phyloP scores from a whole-genome alignment of 371 early-diverging fungal species.

The Mortierella sp. region DNA sequence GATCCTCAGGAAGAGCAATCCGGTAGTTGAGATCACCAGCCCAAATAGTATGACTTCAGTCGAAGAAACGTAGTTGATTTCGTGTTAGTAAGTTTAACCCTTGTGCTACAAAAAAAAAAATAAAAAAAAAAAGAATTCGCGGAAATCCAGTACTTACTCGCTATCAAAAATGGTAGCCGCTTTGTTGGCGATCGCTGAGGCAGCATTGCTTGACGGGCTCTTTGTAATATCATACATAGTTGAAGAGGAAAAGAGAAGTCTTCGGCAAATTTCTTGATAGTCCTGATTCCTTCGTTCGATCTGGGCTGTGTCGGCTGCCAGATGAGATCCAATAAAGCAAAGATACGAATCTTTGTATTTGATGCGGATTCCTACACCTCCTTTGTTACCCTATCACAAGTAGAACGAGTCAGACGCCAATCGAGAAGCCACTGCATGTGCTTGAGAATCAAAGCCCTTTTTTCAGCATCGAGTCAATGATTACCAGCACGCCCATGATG shows the following conservation, averaged over 20 bases:
- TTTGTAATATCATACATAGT: slow-evolving; percentile 54
- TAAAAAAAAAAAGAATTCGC: neutral
- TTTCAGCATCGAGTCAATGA: neutral
- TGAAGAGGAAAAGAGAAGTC: slow-evolving; percentile 68
- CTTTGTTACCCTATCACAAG: slow-evolving; percentile 88
- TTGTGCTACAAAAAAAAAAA: slow-evolving; percentile 10
- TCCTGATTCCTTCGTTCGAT: slow-evolving; percentile 91
- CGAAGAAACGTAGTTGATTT: neutral
- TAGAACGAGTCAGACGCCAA: neutral
- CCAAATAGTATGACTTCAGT: slow-evolving; percentile 83
- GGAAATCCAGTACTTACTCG: slow-evolving; percentile 61
- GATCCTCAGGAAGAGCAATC: slow-evolving; percentile 69
- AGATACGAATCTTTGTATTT: slow-evolving; percentile 83
- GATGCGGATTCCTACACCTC: slow-evolving; percentile 85
- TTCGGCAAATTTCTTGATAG: slow-evolving; percentile 82
- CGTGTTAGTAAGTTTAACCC: neutral
- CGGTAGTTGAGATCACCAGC: slow-evolving; percentile 96
- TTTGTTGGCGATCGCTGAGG: slow-evolving; percentile 15
- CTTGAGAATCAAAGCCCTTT: too few species aligned
- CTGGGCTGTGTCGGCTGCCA: slow-evolving; percentile 86
- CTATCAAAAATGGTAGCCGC: slow-evolving; percentile 71
- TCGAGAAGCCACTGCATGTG: neutral
- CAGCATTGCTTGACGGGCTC: slow-evolving; percentile 33
- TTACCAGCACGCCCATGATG: slow-evolving; percentile 83
- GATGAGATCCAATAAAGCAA: slow-evolving; percentile 89